A percentile compares a stretch with the other conserved stretches of the same genome.
These are phyloP conservation scores for Stropharia rugosoannulata DNA, from an alignment of 768 basidiomycete genomes.

Conservation along the genomic window DNA sequence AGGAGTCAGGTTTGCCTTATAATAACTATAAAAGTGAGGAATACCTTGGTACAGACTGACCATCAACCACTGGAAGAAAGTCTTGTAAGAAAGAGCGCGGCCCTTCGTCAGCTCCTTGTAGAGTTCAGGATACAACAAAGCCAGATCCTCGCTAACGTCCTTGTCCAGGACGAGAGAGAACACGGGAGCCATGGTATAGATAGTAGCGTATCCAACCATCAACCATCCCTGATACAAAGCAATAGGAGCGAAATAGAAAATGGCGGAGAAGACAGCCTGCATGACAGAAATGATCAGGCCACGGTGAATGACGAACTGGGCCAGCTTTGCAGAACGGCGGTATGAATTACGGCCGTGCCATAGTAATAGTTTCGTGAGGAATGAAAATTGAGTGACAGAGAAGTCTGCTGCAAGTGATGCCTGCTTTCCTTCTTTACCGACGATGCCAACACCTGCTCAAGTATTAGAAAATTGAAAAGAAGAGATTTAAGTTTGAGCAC, in stretches of 20 bases:
- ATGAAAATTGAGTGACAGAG: slow-evolving; percentile 95
- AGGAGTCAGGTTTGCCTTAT: background rate
- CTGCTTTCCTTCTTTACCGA: slow-evolving; percentile 98
- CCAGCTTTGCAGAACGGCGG: slow-evolving; percentile 94
- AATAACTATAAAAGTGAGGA: background rate
- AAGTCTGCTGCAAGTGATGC: slow-evolving; percentile 99
- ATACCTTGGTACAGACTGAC: slow-evolving; percentile 96
- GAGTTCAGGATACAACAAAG: slow-evolving; percentile 92
- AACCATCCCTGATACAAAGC: slow-evolving; percentile 98
- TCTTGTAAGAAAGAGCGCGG: slow-evolving; percentile 93
- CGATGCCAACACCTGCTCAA: slow-evolving; percentile 84
- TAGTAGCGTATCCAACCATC: slow-evolving; percentile 93
- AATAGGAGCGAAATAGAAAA: slow-evolving; percentile 94
- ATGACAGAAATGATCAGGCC: slow-evolving; percentile 97
- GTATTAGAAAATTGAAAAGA: background rate
- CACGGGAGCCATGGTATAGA: slow-evolving; percentile 98
- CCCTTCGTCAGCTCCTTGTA: slow-evolving; percentile 99
- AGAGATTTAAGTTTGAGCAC: slow-evolving; percentile 28
- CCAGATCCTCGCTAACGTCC: slow-evolving; percentile 94
- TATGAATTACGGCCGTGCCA: slow-evolving; percentile 99
- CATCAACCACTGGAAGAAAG: slow-evolving; percentile 98
- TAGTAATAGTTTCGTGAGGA: slow-evolving; percentile 91
- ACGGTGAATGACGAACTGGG: slow-evolving; percentile 98
- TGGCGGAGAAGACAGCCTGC: slow-evolving; percentile 94
- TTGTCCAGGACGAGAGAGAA: slow-evolving; percentile 95